Conservation (phyloP, 306 rosid genomes). For the Ochetophila trinervis region DNA sequence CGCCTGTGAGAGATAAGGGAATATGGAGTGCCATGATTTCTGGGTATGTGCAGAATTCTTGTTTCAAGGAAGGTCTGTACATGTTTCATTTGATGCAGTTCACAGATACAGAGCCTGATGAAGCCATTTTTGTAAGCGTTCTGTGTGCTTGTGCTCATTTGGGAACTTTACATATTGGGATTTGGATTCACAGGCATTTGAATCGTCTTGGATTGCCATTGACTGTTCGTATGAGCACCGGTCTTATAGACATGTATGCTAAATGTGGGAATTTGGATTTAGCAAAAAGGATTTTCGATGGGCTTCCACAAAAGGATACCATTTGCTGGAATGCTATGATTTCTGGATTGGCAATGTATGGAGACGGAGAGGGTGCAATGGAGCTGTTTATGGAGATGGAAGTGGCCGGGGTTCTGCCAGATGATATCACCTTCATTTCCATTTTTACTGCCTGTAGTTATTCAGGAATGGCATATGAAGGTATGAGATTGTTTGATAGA, state of each 20-base stretch:
- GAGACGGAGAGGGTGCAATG: conserved; percentile 57
- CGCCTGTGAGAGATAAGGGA: conserved; percentile 63
- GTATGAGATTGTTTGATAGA: conserved; percentile 44
- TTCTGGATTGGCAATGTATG: conserved; percentile 68
- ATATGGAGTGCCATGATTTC: conserved; percentile 91
- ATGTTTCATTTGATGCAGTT: conserved; percentile 59
- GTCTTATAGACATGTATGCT: conserved; percentile 74
- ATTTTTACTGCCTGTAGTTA: conserved; percentile 73
- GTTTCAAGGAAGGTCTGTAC: conserved; percentile 69
- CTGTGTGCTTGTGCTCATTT: conserved; percentile 77
- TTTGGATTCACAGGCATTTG: conserved; percentile 61
- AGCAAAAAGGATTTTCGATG: conserved; percentile 44
- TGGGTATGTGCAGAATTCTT: conserved; percentile 66
- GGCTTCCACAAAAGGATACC: conserved; percentile 44
- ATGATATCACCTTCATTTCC: conserved; percentile 70
- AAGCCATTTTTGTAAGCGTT: conserved; percentile 59
- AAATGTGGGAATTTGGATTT: conserved; percentile 63
- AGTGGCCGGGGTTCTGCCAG: conserved; percentile 36
- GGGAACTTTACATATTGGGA: conserved; percentile 62
- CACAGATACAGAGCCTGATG: conserved; percentile 53
- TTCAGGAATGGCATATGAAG: conserved; percentile 57
- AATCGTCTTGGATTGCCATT: conserved; percentile 26
- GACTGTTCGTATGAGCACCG: conserved; percentile 51
- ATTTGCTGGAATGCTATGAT: conserved; percentile 81
- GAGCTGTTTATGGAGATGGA: conserved; percentile 60